A percentile compares a stretch with the other conserved stretches of the same genome.
Evolutionary conservation across 345 rosid species (phyloP).

Genomic region (Iberis pinnata): DNA sequence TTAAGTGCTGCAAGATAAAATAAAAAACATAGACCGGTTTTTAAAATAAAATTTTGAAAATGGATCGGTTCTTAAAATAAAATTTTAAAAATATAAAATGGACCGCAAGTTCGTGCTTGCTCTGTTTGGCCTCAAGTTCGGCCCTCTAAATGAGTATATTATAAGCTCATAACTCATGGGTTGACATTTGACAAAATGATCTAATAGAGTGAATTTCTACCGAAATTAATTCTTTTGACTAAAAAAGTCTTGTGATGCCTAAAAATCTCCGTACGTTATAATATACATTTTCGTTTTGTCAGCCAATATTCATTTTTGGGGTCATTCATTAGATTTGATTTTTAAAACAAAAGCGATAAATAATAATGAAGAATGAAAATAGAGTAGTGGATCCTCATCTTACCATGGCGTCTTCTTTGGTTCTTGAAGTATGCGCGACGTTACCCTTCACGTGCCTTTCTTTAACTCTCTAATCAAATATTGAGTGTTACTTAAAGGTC

Average conservation of each 20-base stretch:
- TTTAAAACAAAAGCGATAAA: background rate
- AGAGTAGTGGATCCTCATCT: constrained; percentile 26
- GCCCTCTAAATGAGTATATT: too few species aligned
- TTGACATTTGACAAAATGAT: constrained; percentile 4
- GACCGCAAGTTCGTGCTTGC: too few species aligned
- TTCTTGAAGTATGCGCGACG: constrained; percentile 20
- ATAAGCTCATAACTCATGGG: background rate
- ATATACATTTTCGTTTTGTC: background rate
- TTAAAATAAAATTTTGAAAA: too few species aligned
- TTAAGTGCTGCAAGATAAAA: too few species aligned
- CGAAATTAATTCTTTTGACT: constrained; percentile 14
- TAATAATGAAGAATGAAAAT: too few species aligned
- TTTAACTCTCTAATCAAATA: constrained; percentile 9
- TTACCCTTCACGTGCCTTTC: constrained; percentile 24
- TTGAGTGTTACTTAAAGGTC: constrained; percentile 14
- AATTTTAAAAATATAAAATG: too few species aligned
- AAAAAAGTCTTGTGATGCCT: constrained; percentile 11
- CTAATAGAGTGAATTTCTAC: constrained; percentile 19
- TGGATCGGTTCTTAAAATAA: too few species aligned
- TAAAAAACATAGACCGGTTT: too few species aligned
- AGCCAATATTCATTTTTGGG: background rate
- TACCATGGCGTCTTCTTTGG: constrained; percentile 6
- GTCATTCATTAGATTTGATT: background rate
- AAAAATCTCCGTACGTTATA: constrained; percentile 10
- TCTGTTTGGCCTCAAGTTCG: too few species aligned